Conservation (phyloP, 768 basidiomycete genomes). For the Amanita molliuscula region DNA sequence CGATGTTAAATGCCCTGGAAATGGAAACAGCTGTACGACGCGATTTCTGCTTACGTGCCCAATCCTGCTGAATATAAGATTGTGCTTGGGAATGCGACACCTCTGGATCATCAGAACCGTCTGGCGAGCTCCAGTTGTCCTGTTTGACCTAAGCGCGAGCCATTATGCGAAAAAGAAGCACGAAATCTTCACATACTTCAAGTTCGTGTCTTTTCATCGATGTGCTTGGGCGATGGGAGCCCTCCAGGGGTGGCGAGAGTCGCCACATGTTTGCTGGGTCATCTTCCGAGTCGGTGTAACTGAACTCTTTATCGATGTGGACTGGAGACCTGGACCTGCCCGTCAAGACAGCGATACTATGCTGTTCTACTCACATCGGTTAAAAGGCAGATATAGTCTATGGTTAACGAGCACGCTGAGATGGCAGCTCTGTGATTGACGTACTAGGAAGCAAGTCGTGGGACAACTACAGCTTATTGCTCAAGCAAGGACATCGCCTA, state of each 20-base stretch:
- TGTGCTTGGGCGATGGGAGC: neutral
- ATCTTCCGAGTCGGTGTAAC: neutral
- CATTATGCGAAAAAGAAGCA: neutral
- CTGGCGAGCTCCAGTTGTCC: neutral
- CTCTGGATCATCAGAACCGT: neutral
- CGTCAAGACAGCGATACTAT: no score
- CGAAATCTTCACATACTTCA: neutral
- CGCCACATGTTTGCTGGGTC: neutral
- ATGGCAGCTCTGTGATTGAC: no score
- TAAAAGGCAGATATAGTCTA: no score
- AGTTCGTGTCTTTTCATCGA: neutral
- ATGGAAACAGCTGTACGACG: neutral
- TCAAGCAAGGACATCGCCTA: no score
- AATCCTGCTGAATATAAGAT: neutral
- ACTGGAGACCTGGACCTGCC: no score
- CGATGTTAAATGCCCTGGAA: neutral
- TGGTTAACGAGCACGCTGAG: no score
- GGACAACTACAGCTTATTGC: no score
- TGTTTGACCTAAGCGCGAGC: neutral
- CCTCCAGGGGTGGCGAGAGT: neutral
- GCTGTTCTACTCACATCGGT: no score
- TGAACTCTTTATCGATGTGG: no score
- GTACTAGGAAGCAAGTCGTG: no score
- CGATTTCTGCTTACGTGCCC: neutral
- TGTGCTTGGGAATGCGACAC: no score